Percentiles rank a stretch among this genome's conserved stretches.
These are phyloP conservation scores for Aureobasidium sp. DNA, from an alignment of 2,329 filamentous ascomycete species.

Conservation along the genomic window DNA sequence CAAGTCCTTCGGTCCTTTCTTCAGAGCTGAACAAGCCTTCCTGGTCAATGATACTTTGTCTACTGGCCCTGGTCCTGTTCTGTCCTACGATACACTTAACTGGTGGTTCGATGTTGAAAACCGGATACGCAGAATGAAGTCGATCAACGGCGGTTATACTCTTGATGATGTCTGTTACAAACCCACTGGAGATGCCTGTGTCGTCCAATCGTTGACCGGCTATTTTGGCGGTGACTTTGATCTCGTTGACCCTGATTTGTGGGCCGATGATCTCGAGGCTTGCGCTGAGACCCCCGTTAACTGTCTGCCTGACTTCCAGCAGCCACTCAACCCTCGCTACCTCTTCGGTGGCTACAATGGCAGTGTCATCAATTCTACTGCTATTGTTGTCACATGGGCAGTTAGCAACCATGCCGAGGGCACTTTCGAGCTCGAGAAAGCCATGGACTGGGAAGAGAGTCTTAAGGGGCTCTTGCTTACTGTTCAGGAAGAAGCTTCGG, in stretches of 20 bases:
- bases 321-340: slow-evolving; percentile 78
- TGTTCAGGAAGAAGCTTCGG: slow-evolving; percentile 71
- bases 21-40: slow-evolving; percentile 87
- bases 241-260: slow-evolving; percentile 56
- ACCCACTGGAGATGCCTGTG: slow-evolving; percentile 79
- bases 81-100: slow-evolving; percentile 77
- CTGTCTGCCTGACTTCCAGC: slow-evolving; percentile 82
- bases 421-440: slow-evolving; percentile 59
- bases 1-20: slow-evolving; percentile 87
- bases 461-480: slow-evolving; percentile 66
- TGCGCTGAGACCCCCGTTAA: slow-evolving; percentile 74
- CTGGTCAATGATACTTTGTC: slow-evolving; percentile 75
- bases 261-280: slow-evolving; percentile 63
- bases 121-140: slow-evolving; percentile 65
- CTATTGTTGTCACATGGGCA: slow-evolving; percentile 90
- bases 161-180: slow-evolving; percentile 90
- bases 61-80: slow-evolving; percentile 62
- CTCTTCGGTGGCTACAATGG: slow-evolving; percentile 74
- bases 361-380: slow-evolving; percentile 62
- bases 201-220: slow-evolving; percentile 84
- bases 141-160: slow-evolving; percentile 57
- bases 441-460: slow-evolving; percentile 83
- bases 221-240: slow-evolving; percentile 69
- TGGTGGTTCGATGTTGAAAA: slow-evolving; percentile 95
- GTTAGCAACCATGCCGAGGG: slow-evolving; percentile 78